Evolutionary conservation across 768 basidiomycete species (phyloP), one percentile per base, ranked within the genome.

Genomic region (Cyclocybe cylindracea): DNA sequence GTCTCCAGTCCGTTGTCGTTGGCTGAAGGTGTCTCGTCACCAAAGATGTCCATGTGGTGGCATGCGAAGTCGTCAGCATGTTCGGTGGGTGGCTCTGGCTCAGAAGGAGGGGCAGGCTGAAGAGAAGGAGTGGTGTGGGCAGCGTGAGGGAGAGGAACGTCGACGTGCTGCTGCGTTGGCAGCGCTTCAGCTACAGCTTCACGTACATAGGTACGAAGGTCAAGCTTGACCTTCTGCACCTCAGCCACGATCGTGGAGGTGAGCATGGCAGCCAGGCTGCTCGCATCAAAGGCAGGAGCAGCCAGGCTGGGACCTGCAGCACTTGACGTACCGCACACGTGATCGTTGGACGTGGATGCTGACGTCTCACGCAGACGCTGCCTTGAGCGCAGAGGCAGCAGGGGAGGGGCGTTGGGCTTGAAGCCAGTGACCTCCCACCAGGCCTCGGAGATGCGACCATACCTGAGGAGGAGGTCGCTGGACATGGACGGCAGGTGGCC

Each of bases 401-500:
- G 35, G 11, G 54, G 44, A 14, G 50, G 44, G 16, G 40, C 32
- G 13, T 49, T 47, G 29, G 57, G 57, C 5, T 38, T 9, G 37
- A 55, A 54, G 13, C 54, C 53, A 10, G n/a, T 45, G 14, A 61
- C 45, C 4, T 47, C n/a, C 58, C 60, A 61, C 64, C 64, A 66
- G 5, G 31, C 35, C 41, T 66, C 61, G 16, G 57, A 62, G 3
- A 51, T 49, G n/a, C 19, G 33, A 10, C 55, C 59, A 53, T 38
- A 62, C 5, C 53, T 46, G 9, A 53, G 36, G 7, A 66, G 37
- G 2, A 56, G 37, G 33, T 58, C 59, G 39, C 51, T 55, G 3
- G 62, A 53, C 44, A 63, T 40, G 5, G 38, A n/a, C n/a, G n/a
- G n/a, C n/a, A n/a, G n/a, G n/a, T n/a, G n/a, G n/a, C n/a, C n/a